Evolutionary conservation across 495 filamentous ascomycete genomes (phyloP), one percentile per base, ranked within the genome.

Genomic region (Xylaria acuta): DNA sequence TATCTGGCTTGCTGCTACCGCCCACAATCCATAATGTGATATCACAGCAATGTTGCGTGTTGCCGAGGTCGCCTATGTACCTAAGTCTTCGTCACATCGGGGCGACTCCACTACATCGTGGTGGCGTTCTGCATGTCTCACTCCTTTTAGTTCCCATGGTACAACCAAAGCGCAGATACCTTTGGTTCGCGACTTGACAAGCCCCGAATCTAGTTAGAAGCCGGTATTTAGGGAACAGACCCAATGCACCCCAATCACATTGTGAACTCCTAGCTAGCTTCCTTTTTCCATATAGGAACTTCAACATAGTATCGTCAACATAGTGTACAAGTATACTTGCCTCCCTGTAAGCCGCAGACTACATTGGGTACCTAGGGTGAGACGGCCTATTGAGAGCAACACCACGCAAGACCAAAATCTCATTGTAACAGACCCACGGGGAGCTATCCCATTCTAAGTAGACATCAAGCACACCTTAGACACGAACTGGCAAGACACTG

Each of bases 61-160:
- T 32, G n/a, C n/a, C n/a, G n/a, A n/a, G n/a, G n/a, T n/a, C 49
- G 34, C 22, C 2, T 27, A 41, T 58, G 34, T 60, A 36, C 34
- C 65, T 43, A 30, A 56, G 49, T 41, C 34, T 47, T 12, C 9
- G 69, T 71, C 60, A 65, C 69, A 71, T 51, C 51, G 40, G 67
- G n/a, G 73, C 63, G 70, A 70, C 73, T 65, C 73, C 75, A 75
- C 76, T 65, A 58, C 73, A 75, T 69, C 70, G 73, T 77, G 67
- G 72, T 64, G 72, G 75, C 72, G 43, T 47, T 73, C 73, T 77
- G 77, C 72, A 79, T 79, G 77, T 79, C 77, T 79, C 72, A 79
- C 75, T 75, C 41, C 74, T 58, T 70, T 69, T 62, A 51, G 51
- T 38, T 30, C 65, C 65, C 49, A 56, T 56, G 22, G 27, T 67